Evolutionary conservation across 371 early-diverging fungal species (phyloP), one percentile per base, ranked within the genome.

Genomic region (Actinomortierella wolfii): DNA sequence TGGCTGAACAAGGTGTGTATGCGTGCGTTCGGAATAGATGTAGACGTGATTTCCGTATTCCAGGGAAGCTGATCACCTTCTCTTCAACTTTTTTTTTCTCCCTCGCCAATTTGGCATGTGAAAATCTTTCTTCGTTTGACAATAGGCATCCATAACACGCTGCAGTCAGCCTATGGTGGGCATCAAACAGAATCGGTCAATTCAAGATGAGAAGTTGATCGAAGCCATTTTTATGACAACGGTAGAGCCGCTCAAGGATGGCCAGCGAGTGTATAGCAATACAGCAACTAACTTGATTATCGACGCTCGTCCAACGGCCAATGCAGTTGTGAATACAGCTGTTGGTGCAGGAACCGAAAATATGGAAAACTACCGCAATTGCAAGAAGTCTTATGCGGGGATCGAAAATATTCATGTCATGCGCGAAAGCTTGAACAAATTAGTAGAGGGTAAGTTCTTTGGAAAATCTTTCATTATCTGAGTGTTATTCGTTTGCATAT

Each of bases 371-470:
- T 98, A 98, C 71, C 80, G 85, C 47, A 87, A 90, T 54, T 94
- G 95, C 61, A 88, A 90, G 74, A 88, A 94, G 53, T 81, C 80
- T 50, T 95, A 92, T 68, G 83, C 94, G 66, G 95, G 95, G 0
- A 97, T 98, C 60, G 97, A 96, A 58, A 98, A 98, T 68, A 98
- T 98, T 64, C 99, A 98, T 66, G 97, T 97, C 8, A 94, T 98
- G 87, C 79, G 98, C 28, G 97, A 95, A 48, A 91, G 92, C 60
- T 70, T 94, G 62, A 84, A 86, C 57, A 90, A 89, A 60, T 71
- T 97, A 50, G 84, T 92, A 20, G 96, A 95, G 66, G 93, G 91
- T 91, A 83, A 61, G 54, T 46, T 7, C 1, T 41, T 42, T 9
- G 17, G n/a, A n/a, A n/a, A n/a, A n/a, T 6, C 34, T 34, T 34